phyloP scores from a whole-genome alignment of 169 alveolate genomes.

The Plasmodium blacklocki region DNA sequence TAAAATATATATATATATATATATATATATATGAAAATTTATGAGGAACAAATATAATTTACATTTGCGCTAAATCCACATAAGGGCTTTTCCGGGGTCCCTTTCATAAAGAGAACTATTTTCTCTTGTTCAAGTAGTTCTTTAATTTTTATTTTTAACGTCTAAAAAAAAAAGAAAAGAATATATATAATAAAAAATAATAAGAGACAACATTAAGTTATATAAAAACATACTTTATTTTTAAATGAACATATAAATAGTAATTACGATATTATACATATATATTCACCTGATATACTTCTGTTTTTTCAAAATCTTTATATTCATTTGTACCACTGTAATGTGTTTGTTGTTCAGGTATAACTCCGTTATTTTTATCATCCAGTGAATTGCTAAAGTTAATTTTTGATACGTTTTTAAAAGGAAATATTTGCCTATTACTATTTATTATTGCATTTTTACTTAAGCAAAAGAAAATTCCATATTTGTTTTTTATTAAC shows the following conservation, averaged over 20 bases:
- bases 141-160: conserved; percentile 46
- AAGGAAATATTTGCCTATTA: conserved; percentile 18
- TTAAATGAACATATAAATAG: too few relatives aligned
- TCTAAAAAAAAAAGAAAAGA: conserved; percentile 6
- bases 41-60: conserved; percentile 3
- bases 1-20: too few relatives aligned
- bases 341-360: not conserved
- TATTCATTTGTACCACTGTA: conserved; percentile 3
- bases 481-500: conserved; percentile 34
- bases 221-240: not conserved
- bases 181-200: not conserved
- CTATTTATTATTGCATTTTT: conserved; percentile 17
- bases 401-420: conserved; percentile 22
- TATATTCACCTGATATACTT: conserved; percentile 59
- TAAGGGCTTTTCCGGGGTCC: conserved; percentile 86
- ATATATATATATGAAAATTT: too few relatives aligned
- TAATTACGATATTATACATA: too few relatives aligned
- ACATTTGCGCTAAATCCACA: conserved; percentile 86
- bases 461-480: conserved; percentile 18
- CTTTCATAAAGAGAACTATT: conserved; percentile 82
- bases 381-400: conserved; percentile 21
- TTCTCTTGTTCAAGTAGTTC: conserved; percentile 66
- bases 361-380: conserved; percentile 31
- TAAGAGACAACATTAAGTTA: not conserved
- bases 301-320: conserved; percentile 72